Evolutionary conservation across 768 basidiomycete species (phyloP).

Genomic region (Amanita fuliginea): DNA sequence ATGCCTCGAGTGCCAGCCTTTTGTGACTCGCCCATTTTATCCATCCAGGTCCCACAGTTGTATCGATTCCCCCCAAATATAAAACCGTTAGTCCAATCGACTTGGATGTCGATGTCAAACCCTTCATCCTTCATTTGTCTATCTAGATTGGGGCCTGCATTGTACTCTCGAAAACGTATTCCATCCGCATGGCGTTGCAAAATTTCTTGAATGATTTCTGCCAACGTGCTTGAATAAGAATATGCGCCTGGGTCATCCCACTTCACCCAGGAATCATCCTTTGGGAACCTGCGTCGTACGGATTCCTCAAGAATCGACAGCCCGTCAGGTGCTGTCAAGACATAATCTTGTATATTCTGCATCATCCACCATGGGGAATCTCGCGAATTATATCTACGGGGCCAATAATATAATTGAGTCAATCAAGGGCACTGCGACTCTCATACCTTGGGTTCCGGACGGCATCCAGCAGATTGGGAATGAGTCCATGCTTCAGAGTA

Average conservation of each 20-base stretch:
- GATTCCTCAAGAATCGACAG: conserved; percentile 65
- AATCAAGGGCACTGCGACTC: neutral
- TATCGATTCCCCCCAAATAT: conserved; percentile 75
- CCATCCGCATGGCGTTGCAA: conserved; percentile 89
- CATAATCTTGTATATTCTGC: conserved; percentile 96
- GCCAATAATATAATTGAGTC: neutral
- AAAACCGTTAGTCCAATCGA: conserved; percentile 95
- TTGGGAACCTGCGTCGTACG: conserved; percentile 90
- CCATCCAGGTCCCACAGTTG: conserved; percentile 97
- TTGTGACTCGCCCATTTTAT: conserved; percentile 93
- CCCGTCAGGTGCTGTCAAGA: conserved; percentile 74
- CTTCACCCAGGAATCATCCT: conserved; percentile 86
- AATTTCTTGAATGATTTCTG: conserved; percentile 96
- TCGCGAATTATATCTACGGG: conserved; percentile 77
- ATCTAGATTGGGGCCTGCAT: conserved; percentile 95
- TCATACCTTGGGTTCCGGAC: conserved; percentile 68
- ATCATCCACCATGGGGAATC: conserved; percentile 99
- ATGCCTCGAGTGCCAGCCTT: conserved; percentile 90
- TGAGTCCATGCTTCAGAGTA: conserved; percentile 89
- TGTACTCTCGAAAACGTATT: conserved; percentile 91
- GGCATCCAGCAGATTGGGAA: conserved; percentile 93
- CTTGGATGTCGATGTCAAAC: conserved; percentile 85
- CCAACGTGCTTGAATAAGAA: conserved; percentile 67
- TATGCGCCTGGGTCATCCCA: conserved; percentile 87
- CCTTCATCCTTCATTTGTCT: conserved; percentile 92